phyloP scores from a whole-genome alignment of 2,329 filamentous ascomycete genomes.

The Aureobasidium sp. region DNA sequence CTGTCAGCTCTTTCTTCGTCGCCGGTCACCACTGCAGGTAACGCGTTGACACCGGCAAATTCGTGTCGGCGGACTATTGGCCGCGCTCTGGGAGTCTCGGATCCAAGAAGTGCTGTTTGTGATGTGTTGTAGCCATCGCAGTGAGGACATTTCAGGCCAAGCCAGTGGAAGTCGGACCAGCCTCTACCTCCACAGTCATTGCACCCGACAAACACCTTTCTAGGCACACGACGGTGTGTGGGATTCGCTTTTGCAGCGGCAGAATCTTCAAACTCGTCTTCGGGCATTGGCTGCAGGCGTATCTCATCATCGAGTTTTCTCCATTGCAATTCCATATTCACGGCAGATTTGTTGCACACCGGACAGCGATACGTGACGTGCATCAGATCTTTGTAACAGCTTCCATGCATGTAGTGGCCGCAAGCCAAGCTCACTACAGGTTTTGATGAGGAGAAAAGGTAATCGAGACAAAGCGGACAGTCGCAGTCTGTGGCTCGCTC shows the following conservation, averaged over 20 bases:
- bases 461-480: constrained; percentile 93
- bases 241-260: background rate
- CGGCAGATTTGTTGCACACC: constrained; percentile 91
- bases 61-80: constrained; percentile 26
- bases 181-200: constrained; percentile 91
- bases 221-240: constrained; percentile 20
- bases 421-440: constrained; percentile 92
- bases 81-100: constrained; percentile 24
- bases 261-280: constrained; percentile 26
- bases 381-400: constrained; percentile 83
- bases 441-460: constrained; percentile 86
- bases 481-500: constrained; percentile 91
- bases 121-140: constrained; percentile 50
- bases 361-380: constrained; percentile 90
- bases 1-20: constrained; percentile 19
- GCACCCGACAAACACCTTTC: constrained; percentile 71
- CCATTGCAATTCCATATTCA: constrained; percentile 96
- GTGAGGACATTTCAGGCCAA: constrained; percentile 76
- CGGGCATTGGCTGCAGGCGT: constrained; percentile 82
- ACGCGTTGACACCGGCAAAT: constrained; percentile 30
- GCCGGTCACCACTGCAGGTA: constrained; percentile 18
- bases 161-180: constrained; percentile 85
- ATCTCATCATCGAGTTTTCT: constrained; percentile 85
- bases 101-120: constrained; percentile 39
- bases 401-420: constrained; percentile 89